Conservation (phyloP, 768 basidiomycete genomes). For the Rubroboletus pulcherrimus region DNA sequence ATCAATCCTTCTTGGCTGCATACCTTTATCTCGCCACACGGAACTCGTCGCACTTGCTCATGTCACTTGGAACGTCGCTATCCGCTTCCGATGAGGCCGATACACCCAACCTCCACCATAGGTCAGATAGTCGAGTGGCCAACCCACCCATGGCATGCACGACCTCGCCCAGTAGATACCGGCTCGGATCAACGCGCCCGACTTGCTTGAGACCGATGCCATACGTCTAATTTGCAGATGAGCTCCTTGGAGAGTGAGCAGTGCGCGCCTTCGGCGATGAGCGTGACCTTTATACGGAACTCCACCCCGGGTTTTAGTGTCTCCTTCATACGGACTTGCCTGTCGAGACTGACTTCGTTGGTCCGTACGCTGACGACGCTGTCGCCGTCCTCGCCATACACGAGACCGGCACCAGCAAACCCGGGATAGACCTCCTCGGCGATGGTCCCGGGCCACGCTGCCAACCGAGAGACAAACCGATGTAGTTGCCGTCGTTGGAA, state of each 20-base stretch:
- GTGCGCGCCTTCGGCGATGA: conserved; percentile 94
- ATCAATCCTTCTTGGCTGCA: no score
- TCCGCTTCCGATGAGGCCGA: neutral
- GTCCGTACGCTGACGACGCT: conserved; percentile 64
- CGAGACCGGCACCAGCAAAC: conserved; percentile 84
- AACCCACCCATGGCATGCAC: no score
- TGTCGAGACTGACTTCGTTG: no score
- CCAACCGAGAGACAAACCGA: no score
- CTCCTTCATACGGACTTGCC: conserved; percentile 46
- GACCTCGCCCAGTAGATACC: no score
- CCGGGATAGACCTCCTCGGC: conserved; percentile 72
- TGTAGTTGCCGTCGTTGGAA: no score
- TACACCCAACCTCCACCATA: conserved; percentile 91
- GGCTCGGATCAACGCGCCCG: conserved; percentile 73
- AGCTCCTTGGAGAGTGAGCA: conserved; percentile 84
- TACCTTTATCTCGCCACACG: no score
- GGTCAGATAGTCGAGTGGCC: conserved; percentile 65
- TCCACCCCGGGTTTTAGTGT: conserved; percentile 95
- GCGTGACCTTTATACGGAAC: conserved; percentile 86
- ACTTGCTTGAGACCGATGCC: conserved; percentile 97
- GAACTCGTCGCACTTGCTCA: no score
- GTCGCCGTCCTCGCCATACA: conserved; percentile 55
- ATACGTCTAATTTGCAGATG: conserved; percentile 85
- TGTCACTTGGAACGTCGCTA: no score
- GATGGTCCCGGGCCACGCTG: conserved; percentile 65